Percentiles rank a stretch among this genome's conserved stretches.
Evolutionary conservation across 352 stramenopile species (phyloP).

Genomic region (Globisporangium irregulare): DNA sequence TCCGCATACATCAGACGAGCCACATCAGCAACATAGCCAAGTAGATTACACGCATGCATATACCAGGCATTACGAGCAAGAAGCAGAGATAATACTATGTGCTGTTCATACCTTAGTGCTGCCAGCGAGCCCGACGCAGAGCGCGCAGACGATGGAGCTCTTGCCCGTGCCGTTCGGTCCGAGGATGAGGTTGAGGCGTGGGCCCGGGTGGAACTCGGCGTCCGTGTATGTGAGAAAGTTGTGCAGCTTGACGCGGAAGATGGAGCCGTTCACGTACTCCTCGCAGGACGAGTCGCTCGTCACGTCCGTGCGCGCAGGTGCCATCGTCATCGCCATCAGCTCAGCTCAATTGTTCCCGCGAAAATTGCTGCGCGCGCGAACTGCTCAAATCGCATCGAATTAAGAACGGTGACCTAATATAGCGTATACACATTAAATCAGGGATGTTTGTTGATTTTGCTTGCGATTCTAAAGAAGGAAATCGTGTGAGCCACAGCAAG

Average conservation of each 20-base stretch:
- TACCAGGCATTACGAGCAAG: neutral
- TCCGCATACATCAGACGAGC: neutral
- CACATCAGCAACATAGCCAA: neutral
- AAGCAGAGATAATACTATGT: neutral
- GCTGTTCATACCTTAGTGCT: constrained; percentile 76
- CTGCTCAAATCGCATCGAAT: neutral
- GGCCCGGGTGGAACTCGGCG: constrained; percentile 87
- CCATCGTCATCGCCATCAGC: constrained; percentile 10
- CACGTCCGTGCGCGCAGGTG: constrained; percentile 25
- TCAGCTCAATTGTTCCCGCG: constrained; percentile 34
- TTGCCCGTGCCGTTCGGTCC: constrained; percentile 97
- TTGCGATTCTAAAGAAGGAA: too few relatives aligned
- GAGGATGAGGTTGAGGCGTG: constrained; percentile 97
- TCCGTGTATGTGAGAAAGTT: constrained; percentile 95
- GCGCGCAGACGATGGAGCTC: constrained; percentile 95
- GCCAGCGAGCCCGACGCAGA: constrained; percentile 95
- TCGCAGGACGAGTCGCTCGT: constrained; percentile 33
- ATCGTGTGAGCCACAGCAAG: too few relatives aligned
- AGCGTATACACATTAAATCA: neutral
- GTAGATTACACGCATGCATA: neutral
- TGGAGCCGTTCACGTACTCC: constrained; percentile 83
- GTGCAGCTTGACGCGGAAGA: constrained; percentile 90
- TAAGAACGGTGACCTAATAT: neutral
- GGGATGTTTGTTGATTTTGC: too few relatives aligned
- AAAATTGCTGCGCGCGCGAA: constrained; percentile 25